phyloP scores from a whole-genome alignment of 768 basidiomycete genomes.

The Kwoniella sp. region DNA sequence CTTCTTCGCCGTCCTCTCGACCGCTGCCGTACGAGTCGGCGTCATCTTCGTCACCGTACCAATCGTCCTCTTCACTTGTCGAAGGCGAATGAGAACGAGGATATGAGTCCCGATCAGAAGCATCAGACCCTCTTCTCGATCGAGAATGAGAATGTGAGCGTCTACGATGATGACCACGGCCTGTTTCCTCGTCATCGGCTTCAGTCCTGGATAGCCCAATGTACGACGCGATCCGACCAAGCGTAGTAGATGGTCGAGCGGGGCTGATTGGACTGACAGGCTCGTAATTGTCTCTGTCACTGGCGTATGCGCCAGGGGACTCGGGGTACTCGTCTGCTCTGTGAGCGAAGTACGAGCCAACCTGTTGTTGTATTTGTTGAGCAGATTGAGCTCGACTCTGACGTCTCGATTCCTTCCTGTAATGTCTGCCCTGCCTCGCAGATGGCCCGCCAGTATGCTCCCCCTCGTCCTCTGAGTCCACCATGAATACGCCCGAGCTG shows the following conservation, averaged over 20 bases:
- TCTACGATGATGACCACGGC: constrained; percentile 17
- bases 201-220: constrained; percentile 45
- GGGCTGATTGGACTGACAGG: constrained; percentile 28
- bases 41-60: constrained; percentile 50
- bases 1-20: constrained; percentile 48
- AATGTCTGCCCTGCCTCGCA: constrained; percentile 9
- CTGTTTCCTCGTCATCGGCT: constrained; percentile 40
- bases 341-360: constrained; percentile 34
- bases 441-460: not conserved
- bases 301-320: not conserved
- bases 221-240: constrained; percentile 44
- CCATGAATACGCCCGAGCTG: constrained; percentile 39
- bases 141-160: constrained; percentile 37
- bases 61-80: constrained; percentile 52
- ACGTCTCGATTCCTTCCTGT: constrained; percentile 29
- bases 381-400: constrained; percentile 12
- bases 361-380: not conserved
- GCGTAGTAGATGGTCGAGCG: constrained; percentile 27
- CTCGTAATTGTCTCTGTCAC: constrained; percentile 7
- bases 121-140: constrained; percentile 36
- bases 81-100: constrained; percentile 25
- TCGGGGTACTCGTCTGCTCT: constrained; percentile 15
- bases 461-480: constrained; percentile 47
- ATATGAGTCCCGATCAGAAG: constrained; percentile 34
- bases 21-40: constrained; percentile 47